phyloP scores from a whole-genome alignment of 1,139 yeast genomes.

The Zygosaccharomyces pseudobailii region DNA sequence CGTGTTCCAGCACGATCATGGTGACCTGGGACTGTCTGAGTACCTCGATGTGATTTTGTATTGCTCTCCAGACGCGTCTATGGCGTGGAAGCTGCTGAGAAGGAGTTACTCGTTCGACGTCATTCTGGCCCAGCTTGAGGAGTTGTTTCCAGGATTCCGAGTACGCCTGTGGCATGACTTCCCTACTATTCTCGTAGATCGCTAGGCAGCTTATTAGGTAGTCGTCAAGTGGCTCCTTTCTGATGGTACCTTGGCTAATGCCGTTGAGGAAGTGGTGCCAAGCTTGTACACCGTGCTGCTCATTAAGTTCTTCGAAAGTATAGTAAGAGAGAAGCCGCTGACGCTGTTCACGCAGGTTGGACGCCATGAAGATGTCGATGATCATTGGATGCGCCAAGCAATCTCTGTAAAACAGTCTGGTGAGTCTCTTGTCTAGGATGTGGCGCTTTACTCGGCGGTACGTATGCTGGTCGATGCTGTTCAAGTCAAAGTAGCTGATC shows the following conservation, averaged over 20 bases:
- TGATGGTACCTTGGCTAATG: conserved; percentile 2
- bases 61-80: conserved; percentile 5
- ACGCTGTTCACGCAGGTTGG: conserved; percentile 11
- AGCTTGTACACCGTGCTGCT: conserved; percentile 6
- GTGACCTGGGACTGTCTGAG: conserved; percentile 11
- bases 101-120: conserved; percentile 4
- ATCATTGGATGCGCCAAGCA: conserved; percentile 6
- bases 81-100: conserved; percentile 10
- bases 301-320: conserved; percentile 5
- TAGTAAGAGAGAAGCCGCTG: conserved; percentile 6
- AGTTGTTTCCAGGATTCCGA: conserved; percentile 11
- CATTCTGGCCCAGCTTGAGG: conserved; percentile 8
- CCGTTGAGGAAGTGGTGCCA: conserved; percentile 6
- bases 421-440: conserved; percentile 8
- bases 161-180: conserved; percentile 10
- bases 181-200: conserved; percentile 10
- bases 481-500: conserved; percentile 20
- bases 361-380: conserved; percentile 13
- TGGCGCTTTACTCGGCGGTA: conserved; percentile 12
- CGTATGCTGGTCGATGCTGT: conserved; percentile 15
- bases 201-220: conserved; percentile 9
- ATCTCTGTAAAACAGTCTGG: conserved; percentile 7
- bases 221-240: conserved; percentile 10
- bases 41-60: conserved; percentile 3
- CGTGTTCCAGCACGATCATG: conserved; percentile 13